Conservation (phyloP, 306 rosid genomes). For the Echinosophora koreensis region DNA sequence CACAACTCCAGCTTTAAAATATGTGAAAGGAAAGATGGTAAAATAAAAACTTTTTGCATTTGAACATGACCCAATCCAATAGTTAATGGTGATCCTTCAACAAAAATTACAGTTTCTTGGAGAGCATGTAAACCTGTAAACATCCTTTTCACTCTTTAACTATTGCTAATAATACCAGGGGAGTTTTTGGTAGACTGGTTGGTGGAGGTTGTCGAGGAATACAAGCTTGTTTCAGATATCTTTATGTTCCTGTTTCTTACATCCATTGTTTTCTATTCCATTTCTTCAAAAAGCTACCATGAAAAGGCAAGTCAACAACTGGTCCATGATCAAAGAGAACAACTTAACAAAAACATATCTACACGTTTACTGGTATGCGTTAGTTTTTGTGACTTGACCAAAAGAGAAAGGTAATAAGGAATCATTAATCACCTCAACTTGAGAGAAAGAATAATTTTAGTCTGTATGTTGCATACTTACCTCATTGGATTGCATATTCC, state of each 20-base stretch:
- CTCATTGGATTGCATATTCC: conserved; percentile 24
- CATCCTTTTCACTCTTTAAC: background rate
- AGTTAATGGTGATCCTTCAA: conserved; percentile 2
- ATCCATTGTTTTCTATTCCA: conserved; percentile 59
- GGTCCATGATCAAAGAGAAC: background rate
- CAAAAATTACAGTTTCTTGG: too few relatives aligned
- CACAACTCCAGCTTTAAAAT: background rate
- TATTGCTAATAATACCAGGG: conserved; percentile 65
- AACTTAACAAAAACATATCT: conserved; percentile 9
- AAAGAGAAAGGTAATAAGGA: background rate
- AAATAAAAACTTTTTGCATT: background rate
- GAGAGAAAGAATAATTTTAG: background rate
- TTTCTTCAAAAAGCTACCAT: background rate
- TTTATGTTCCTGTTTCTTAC: conserved; percentile 59
- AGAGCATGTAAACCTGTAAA: background rate
- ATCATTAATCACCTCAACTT: conserved; percentile 17
- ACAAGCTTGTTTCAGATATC: conserved; percentile 63
- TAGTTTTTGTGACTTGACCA: background rate
- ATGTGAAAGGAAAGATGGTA: background rate
- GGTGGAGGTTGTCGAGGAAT: conserved; percentile 72
- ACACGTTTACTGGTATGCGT: conserved; percentile 26
- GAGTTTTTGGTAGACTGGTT: conserved; percentile 70
- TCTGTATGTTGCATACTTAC: conserved; percentile 28
- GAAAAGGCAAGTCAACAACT: background rate
- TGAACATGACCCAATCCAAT: conserved; percentile 13